A percentile compares a stretch with the other conserved stretches of the same genome.
These are phyloP conservation scores for Hydnum rufescens DNA, from an alignment of 768 basidiomycete genomes.

Conservation along the genomic window DNA sequence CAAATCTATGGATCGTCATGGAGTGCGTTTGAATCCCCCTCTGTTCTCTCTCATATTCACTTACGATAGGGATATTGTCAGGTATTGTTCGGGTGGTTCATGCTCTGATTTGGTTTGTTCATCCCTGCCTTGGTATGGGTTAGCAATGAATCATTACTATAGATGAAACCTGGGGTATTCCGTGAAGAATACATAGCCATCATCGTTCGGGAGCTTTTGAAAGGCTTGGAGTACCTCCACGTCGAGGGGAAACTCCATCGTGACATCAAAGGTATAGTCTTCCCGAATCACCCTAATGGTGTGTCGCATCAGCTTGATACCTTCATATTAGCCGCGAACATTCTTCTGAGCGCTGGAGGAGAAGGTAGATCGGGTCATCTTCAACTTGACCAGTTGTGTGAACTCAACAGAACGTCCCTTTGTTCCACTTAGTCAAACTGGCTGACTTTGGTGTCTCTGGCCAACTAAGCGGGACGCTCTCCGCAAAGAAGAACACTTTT, in stretches of 20 bases:
- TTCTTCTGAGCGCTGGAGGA: conserved; percentile 74
- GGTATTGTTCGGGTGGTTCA: conserved; percentile 94
- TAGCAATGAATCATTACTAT: background rate
- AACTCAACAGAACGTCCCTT: background rate
- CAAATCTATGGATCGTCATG: conserved; percentile 98
- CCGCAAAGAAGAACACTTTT: conserved; percentile 94
- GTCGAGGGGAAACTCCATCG: conserved; percentile 91
- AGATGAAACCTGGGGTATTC: conserved; percentile 99
- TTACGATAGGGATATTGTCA: conserved; percentile 19
- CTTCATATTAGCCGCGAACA: conserved; percentile 57
- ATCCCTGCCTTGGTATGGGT: conserved; percentile 3
- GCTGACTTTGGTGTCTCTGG: conserved; percentile 99
- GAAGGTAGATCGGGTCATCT: conserved; percentile 23
- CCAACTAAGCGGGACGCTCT: conserved; percentile 80
- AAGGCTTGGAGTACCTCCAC: conserved; percentile 89
- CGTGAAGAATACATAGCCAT: conserved; percentile 98
- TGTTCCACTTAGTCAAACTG: conserved; percentile 48
- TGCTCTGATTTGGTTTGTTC: conserved; percentile 77
- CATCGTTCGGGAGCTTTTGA: conserved; percentile 77
- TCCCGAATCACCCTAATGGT: conserved; percentile 7
- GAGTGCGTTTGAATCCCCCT: conserved; percentile 47
- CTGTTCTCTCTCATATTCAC: background rate
- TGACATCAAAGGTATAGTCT: conserved; percentile 99
- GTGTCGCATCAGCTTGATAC: background rate
- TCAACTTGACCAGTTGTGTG: too few relatives aligned